Base-by-base conservation (phyloP, 495 filamentous ascomycete species). In the Hyaloscypha hepaticicola region DNA sequence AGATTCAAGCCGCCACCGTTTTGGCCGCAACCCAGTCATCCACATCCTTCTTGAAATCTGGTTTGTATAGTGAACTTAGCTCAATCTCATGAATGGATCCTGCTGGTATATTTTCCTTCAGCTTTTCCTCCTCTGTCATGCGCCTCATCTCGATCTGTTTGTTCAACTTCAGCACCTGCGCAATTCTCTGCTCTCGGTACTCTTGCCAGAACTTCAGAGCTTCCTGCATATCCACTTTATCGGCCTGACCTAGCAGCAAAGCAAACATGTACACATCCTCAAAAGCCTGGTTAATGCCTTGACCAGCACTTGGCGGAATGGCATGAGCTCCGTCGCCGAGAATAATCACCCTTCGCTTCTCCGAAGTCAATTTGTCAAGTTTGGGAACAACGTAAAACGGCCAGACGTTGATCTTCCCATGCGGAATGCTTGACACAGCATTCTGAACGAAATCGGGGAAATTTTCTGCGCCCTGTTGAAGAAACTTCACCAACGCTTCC, bases 251-350 rank as follows among this genome's bases (percentile, higher is more conserved):
- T 16, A 68, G 29, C 12, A 64, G 28, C n/a, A 75, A 56, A 14
- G 72, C 70, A 62, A 76, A 63, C 9, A 69, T 69, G 49, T 70
- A 66, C 14, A 69, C 68, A 59, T 77, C 77, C 53, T 78, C 77
- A 25, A 78, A 70, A 0, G 74, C 75, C 59, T 76, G 74, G n/a
- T 70, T 73, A 3, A 71, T 73, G 4, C 77, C 76, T 50, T 78
- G 74, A 0, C 74, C 76, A 0, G 72, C 73, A 8, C 71, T 61
- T 4, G 81, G 69, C 8, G 79, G 80, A n/a, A 82, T 70, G 0
- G 81, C 77, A 71, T 83, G 80, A 14, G 81, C 81, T 26, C 79
- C 80, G 66, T 83, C 68, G 1, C 69, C 69, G 1, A 71, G 60
- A 19, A 71, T 59, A n/a, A 69, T 51, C 0, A 68, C 61, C 25